Percentiles rank a stretch among this genome's conserved stretches.
phyloP scores from a whole-genome alignment of 768 basidiomycete species.

The Gloeophyllum trabeum region DNA sequence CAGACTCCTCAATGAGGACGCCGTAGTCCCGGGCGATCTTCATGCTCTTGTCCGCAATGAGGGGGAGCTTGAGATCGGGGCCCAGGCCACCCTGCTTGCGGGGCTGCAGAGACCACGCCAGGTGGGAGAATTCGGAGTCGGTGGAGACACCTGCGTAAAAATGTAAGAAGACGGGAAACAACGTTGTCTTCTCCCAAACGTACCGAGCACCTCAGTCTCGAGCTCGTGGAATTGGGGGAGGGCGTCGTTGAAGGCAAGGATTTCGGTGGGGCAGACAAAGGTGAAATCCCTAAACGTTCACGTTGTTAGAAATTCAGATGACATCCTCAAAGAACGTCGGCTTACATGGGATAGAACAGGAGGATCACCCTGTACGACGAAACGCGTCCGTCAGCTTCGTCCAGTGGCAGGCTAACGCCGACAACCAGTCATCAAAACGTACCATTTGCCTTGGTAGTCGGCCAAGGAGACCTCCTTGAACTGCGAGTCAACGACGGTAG shows the following conservation, averaged over 20 bases:
- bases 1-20: constrained; percentile 80
- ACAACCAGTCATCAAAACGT: constrained; percentile 8
- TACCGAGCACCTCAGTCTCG: constrained; percentile 70
- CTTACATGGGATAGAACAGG: constrained; percentile 89
- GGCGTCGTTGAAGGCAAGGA: constrained; percentile 89
- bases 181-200: constrained; percentile 8
- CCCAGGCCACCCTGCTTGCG: constrained; percentile 86
- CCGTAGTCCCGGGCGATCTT: constrained; percentile 77
- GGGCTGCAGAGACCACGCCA: constrained; percentile 76
- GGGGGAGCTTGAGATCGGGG: constrained; percentile 74
- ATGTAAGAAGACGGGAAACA: constrained; percentile 4
- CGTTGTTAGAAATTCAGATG: not conserved
- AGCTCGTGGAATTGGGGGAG: constrained; percentile 64
- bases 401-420: not conserved
- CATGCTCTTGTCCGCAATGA: constrained; percentile 75
- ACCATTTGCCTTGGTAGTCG: constrained; percentile 80
- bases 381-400: not conserved
- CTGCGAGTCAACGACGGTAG: constrained; percentile 63
- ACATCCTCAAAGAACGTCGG: constrained; percentile 9
- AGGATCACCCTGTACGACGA: constrained; percentile 76
- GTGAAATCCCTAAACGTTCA: constrained; percentile 58
- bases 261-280: constrained; percentile 91
- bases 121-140: constrained; percentile 82
- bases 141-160: constrained; percentile 59
- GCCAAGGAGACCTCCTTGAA: constrained; percentile 72